Evolutionary conservation across 176 grass and related monocot species (phyloP).

Genomic region (Hordeum marinum): DNA sequence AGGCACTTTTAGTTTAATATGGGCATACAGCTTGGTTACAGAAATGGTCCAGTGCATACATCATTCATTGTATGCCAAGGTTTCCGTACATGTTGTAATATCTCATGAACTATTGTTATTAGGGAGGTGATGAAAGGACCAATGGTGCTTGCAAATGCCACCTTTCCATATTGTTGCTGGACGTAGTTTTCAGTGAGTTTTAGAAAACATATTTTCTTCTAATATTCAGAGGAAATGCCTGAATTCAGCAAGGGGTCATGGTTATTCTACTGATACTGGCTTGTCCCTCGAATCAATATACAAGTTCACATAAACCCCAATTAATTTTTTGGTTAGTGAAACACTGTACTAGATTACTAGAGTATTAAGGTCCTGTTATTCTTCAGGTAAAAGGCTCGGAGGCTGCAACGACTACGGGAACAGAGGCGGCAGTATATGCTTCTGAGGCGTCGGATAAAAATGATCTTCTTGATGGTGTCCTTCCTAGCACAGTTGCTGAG

Average conservation of each 20-base stretch:
- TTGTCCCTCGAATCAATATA: conserved; percentile 2
- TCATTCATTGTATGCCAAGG: neutral
- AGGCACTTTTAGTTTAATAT: neutral
- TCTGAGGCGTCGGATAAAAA: conserved; percentile 95
- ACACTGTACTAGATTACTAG: neutral
- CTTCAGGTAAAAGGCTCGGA: conserved; percentile 76
- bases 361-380: conserved; percentile 6
- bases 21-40: neutral
- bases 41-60: neutral
- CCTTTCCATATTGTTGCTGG: neutral
- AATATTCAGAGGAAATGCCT: neutral
- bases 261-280: neutral
- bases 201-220: neutral
- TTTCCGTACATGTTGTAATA: neutral
- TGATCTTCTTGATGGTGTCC: conserved; percentile 79
- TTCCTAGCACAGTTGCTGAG: conserved; percentile 72
- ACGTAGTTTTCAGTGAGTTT: neutral
- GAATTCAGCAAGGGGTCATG: neutral
- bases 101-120: neutral
- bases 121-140: neutral
- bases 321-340: neutral
- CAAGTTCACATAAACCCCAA: neutral
- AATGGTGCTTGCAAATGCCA: neutral
- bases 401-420: conserved; percentile 87
- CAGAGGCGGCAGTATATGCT: conserved; percentile 93